phyloP scores from a whole-genome alignment of 768 basidiomycete genomes.

The Trichaptum fuscoviolaceum region DNA sequence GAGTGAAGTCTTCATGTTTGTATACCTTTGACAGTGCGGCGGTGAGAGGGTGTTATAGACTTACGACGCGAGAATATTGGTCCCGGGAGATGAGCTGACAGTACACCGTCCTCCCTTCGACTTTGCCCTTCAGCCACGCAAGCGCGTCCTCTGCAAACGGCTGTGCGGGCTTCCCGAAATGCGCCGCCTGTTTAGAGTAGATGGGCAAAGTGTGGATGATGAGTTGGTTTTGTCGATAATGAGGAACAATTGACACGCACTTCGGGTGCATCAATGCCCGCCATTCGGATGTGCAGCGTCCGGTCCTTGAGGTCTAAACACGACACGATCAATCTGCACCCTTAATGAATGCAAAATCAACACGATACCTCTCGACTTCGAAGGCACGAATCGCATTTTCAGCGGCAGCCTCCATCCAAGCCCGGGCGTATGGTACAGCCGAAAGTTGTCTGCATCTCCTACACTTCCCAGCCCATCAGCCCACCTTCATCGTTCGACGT shows the following conservation, averaged over 20 bases:
- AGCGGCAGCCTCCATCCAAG: conserved; percentile 72
- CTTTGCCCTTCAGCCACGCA: conserved; percentile 56
- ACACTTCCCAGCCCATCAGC: conserved; percentile 43
- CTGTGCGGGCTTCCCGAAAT: conserved; percentile 81
- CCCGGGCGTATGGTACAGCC: conserved; percentile 80
- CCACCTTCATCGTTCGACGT: too few relatives aligned
- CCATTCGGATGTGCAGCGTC: conserved; percentile 84
- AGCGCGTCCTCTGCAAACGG: conserved; percentile 70
- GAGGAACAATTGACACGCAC: conserved; percentile 30
- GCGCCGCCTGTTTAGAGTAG: conserved; percentile 46
- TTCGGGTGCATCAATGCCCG: conserved; percentile 92
- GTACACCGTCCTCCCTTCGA: conserved; percentile 56
- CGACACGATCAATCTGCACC: conserved; percentile 3
- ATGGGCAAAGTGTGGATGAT: neutral
- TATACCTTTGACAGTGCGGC: too few relatives aligned
- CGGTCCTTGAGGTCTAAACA: conserved; percentile 66
- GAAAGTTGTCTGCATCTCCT: conserved; percentile 84
- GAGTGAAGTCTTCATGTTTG: too few relatives aligned
- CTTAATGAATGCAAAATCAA: neutral
- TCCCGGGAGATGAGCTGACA: conserved; percentile 74
- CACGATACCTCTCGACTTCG: conserved; percentile 45
- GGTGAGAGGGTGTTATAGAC: conserved; percentile 19
- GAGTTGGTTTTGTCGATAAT: too few relatives aligned
- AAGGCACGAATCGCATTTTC: conserved; percentile 62
- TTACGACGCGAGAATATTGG: conserved; percentile 78